These are phyloP conservation scores for Globisporangium cederbergense DNA, from an alignment of 352 stramenopile species.

Conservation along the genomic window DNA sequence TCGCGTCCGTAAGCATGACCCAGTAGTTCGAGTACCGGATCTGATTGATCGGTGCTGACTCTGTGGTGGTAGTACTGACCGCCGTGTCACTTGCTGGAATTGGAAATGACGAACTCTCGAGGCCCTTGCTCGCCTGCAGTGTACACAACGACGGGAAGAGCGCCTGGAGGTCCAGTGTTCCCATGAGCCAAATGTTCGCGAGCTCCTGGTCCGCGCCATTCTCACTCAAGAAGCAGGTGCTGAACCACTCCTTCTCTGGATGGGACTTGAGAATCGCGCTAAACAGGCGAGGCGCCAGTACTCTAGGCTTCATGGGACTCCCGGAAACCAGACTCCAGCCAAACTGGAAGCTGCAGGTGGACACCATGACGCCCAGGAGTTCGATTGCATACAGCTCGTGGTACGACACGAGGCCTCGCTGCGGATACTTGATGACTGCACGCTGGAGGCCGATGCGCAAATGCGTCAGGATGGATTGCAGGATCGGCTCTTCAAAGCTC, in stretches of 20 bases:
- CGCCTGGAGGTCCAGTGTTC: constrained; percentile 55
- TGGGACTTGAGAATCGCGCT: constrained; percentile 56
- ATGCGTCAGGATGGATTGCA: constrained; percentile 29
- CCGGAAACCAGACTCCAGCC: constrained; percentile 47
- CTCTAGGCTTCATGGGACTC: constrained; percentile 35
- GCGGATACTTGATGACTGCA: constrained; percentile 51
- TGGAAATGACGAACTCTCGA: constrained; percentile 23
- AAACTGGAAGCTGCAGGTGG: constrained; percentile 57
- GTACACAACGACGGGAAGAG: constrained; percentile 21
- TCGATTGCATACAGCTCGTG: constrained; percentile 69
- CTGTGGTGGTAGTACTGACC: not conserved
- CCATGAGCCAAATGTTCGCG: constrained; percentile 52
- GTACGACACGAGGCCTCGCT: constrained; percentile 23
- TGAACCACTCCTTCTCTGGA: constrained; percentile 61
- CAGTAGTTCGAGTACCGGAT: constrained; percentile 62
- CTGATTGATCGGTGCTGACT: not conserved
- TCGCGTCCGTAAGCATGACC: constrained; percentile 63
- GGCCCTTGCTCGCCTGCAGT: constrained; percentile 2
- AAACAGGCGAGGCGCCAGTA: constrained; percentile 59
- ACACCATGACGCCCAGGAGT: constrained; percentile 56
- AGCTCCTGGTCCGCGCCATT: constrained; percentile 53
- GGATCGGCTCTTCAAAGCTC: constrained; percentile 21
- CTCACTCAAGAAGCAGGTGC: constrained; percentile 57
- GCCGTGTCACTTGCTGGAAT: not conserved
- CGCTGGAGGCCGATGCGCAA: constrained; percentile 48